These are phyloP conservation scores for Sarcodon sp. DNA, from an alignment of 768 basidiomycete genomes.

Conservation along the genomic window DNA sequence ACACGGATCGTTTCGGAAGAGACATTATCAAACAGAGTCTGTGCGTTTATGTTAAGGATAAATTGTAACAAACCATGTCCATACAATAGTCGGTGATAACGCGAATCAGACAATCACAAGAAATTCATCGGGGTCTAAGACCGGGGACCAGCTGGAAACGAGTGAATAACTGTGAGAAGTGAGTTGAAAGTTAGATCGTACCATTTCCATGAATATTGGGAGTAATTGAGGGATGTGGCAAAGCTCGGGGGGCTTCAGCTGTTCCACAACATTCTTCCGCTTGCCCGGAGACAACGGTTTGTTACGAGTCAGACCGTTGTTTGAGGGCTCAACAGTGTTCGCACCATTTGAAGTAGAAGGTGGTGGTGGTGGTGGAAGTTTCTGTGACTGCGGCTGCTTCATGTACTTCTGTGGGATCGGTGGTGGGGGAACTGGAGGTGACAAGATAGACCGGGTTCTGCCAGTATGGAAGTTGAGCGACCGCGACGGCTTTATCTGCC, in stretches of 20 bases:
- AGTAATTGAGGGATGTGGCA: slow-evolving; percentile 68
- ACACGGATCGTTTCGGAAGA: too few species aligned
- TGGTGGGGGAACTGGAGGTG: not conserved
- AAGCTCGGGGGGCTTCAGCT: slow-evolving; percentile 64
- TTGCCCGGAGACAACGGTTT: not conserved
- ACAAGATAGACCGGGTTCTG: not conserved
- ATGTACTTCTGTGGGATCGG: not conserved
- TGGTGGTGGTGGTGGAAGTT: slow-evolving; percentile 1
- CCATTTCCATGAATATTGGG: slow-evolving; percentile 88
- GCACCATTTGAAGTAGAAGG: slow-evolving; percentile 1
- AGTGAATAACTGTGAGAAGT: not conserved
- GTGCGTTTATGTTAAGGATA: too few species aligned
- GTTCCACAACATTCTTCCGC: slow-evolving; percentile 28
- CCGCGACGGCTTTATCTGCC: too few species aligned
- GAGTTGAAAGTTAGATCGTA: slow-evolving; percentile 22
- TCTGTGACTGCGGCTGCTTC: not conserved
- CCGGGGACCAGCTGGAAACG: not conserved
- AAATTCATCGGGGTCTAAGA: not conserved
- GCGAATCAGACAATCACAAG: too few species aligned
- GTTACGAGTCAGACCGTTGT: not conserved
- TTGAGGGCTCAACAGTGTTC: slow-evolving; percentile 5
- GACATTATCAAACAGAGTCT: too few species aligned
- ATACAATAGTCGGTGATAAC: too few species aligned
- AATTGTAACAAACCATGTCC: too few species aligned
- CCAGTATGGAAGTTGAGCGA: slow-evolving; percentile 11